Evolutionary conservation across 306 rosid species (phyloP), one percentile per base, ranked within the genome.

Genomic region (Gillenia trifoliata): DNA sequence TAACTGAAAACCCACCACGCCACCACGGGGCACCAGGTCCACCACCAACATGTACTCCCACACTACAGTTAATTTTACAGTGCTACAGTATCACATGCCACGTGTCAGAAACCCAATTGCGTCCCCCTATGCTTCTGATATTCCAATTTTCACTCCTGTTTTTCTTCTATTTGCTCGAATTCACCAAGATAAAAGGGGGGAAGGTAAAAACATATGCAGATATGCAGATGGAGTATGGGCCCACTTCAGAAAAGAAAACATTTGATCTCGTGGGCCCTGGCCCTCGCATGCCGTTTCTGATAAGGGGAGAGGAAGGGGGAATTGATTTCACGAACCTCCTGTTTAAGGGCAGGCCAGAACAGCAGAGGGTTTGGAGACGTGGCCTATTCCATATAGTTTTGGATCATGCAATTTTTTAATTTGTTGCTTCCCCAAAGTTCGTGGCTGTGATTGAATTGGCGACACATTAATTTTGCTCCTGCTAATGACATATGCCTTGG

Each of bases 231-330:
- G 6, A 1, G 52, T 16, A 4, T 16, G 52, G 41, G 66, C 23
- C 41, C 66, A 7, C 66, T 15, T 30, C 4, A 1, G 1, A 19
- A 62, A 62, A 8, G 23, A 62, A 23, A 29, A 30, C 22, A 1
- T 25, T 62, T 62, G 47, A 66, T 47, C 3, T 66, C 22, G 71
- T 59, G 81, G 81, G 71, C 40, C 75, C 75, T 6, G 41, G 16
- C 11, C 62, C 45, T 54, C 36, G 78, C 80, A 75, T 78, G 86
- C 77, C 55, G 20, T 78, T 25, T 82, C 60, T 31, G 75, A 57
- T 78, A 11, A 56, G 23, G 15, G 69, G 64, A 50, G 33, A 8
- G 55, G 55, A 15, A 50, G 29, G 13, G 12, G 13, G 33, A 68
- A 29, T 60, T 61, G 66, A 52, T 29, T 45, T 68, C 71, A 17